Base-by-base conservation (phyloP, 2,329 filamentous ascomycete species). In the Aspergillus quadricinctus region DNA sequence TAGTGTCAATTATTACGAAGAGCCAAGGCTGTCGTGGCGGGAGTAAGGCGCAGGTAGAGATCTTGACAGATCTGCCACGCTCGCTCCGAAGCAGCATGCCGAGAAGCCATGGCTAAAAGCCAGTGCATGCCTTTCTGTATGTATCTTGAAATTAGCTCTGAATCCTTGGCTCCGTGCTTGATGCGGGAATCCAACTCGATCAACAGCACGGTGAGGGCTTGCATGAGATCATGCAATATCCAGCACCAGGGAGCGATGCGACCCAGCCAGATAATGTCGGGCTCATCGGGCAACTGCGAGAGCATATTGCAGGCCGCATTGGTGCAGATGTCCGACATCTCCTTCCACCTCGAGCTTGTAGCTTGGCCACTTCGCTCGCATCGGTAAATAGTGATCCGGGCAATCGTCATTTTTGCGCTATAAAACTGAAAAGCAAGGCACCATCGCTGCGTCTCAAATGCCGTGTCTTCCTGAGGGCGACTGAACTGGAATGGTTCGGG, bases 211-310 rank as follows among this genome's bases (percentile, higher is more conserved):
- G 69, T 73, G 0, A 65, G 65, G 2, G 74, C 69, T 55, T 77
- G 75, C 61, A 77, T 74, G 17, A 77, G 57, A 48, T 72, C 72
- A 55, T 77, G 74, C 28, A 77, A 61, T 19, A 75, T 62, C 55
- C 66, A 71, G 72, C 74, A 77, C 76, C 75, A 77, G 3, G 72
- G 72, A 1, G 68, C 66, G 3, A 69, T 60, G 4, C 64, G 58
- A 23, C 69, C 66, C 3, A 77, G 57, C 54, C 70, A 72, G 17
- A 60, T 54, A 1, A 61, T 60, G 51, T 74, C 68, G 0, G 70
- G 68, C 23, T 68, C 55, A 17, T 72, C 64, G 2, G 75, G 73
- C 1, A 77, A 64, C 6, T 73, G 55, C n/a, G 64, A 61, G 8
- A 77, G 56, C 59, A 71, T 67, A 10, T 67, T 60, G 31, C 66